phyloP scores from a whole-genome alignment of 495 filamentous ascomycete genomes.

The Neurospora terricola region DNA sequence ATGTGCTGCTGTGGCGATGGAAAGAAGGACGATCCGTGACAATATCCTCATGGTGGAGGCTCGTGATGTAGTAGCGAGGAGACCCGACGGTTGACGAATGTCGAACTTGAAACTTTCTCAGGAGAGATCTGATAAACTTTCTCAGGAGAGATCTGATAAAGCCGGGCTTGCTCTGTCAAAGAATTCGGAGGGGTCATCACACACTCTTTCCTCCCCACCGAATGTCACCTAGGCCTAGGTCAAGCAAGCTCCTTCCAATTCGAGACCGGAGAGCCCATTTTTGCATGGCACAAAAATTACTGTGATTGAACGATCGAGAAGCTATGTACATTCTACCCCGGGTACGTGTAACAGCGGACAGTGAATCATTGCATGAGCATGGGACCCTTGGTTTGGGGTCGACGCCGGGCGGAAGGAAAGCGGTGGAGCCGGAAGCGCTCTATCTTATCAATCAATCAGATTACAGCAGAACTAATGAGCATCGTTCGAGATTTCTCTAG shows the following conservation, averaged over 20 bases:
- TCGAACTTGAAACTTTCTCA: neutral
- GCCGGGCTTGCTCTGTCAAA: neutral
- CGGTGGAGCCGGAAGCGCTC: neutral
- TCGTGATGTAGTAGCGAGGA: neutral
- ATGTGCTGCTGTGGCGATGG: constrained; percentile 8
- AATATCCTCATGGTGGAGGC: neutral
- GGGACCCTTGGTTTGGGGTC: neutral
- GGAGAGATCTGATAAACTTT: neutral
- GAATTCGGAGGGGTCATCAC: neutral
- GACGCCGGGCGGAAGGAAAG: neutral
- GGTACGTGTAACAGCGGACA: neutral
- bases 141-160: neutral
- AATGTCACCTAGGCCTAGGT: neutral
- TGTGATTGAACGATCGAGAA: neutral
- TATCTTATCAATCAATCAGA: constrained; percentile 22
- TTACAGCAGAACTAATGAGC: neutral
- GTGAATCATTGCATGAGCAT: neutral
- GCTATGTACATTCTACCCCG: neutral
- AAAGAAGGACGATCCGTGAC: neutral
- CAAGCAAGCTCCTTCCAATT: neutral
- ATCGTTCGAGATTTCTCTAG: neutral
- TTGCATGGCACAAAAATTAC: neutral
- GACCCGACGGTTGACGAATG: neutral
- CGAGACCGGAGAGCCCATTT: too few species aligned
- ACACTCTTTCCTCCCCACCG: neutral